Conservation (phyloP, 352 stramenopile genomes). For the Sclerospora graminicola region DNA sequence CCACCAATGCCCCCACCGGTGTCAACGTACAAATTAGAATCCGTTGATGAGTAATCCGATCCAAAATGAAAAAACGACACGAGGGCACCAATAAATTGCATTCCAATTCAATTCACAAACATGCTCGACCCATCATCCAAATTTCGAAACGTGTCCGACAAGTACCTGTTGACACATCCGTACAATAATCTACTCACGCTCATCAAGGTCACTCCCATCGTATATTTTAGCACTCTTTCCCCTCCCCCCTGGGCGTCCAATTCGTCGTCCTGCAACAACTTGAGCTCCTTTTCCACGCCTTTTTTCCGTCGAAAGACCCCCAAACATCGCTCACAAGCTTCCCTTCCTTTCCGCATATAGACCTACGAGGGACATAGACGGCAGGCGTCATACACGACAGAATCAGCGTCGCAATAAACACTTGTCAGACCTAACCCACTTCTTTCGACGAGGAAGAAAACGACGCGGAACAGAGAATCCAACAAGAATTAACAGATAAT, state of each 20-base stretch:
- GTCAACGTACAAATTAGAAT: slow-evolving; percentile 67
- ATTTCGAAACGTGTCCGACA: slow-evolving; percentile 44
- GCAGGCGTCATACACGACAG: too few species aligned
- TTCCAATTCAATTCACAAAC: slow-evolving; percentile 61
- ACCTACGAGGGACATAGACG: too few species aligned
- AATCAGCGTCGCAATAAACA: too few species aligned
- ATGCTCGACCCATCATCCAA: slow-evolving; percentile 64
- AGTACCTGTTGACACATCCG: slow-evolving; percentile 64
- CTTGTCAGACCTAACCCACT: too few species aligned
- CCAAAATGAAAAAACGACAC: slow-evolving; percentile 85
- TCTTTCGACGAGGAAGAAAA: too few species aligned
- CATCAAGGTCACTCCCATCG: slow-evolving; percentile 55
- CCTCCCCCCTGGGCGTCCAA: slow-evolving; percentile 23
- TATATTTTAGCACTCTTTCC: slow-evolving; percentile 47
- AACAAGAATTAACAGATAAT: too few species aligned
- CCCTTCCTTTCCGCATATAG: too few species aligned
- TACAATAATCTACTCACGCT: slow-evolving; percentile 56
- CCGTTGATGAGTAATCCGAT: slow-evolving; percentile 61
- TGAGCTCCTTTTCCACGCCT: slow-evolving; percentile 58
- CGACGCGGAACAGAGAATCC: too few species aligned
- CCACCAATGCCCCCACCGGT: slow-evolving; percentile 34
- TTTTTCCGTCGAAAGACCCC: slow-evolving; percentile 74
- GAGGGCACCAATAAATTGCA: slow-evolving; percentile 62
- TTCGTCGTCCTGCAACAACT: slow-evolving; percentile 71
- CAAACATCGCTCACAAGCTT: too few species aligned